phyloP scores from a whole-genome alignment of 2,329 filamentous ascomycete species.

The Lecanicillium sp. region DNA sequence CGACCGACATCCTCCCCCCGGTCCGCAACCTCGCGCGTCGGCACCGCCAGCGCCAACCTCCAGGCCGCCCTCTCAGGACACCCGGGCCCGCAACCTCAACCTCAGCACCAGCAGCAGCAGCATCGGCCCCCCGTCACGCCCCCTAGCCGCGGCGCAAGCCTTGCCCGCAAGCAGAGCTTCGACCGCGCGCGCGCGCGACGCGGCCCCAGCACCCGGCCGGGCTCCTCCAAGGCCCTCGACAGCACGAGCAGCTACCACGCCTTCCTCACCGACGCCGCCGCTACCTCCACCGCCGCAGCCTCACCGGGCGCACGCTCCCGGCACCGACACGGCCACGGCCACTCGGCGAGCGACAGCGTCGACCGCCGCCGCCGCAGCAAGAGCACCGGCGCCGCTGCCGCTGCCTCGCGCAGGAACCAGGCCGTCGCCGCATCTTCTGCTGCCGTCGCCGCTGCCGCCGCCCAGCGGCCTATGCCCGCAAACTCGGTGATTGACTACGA shows the following conservation, averaged over 20 bases:
- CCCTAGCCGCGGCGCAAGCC: constrained; percentile 3
- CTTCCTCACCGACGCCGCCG: neutral
- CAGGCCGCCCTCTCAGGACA: neutral
- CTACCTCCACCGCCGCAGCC: neutral
- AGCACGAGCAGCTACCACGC: constrained; percentile 8
- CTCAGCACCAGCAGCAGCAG: neutral
- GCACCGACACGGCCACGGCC: neutral
- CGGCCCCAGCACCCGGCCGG: neutral
- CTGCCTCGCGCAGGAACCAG: neutral
- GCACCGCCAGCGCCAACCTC: neutral
- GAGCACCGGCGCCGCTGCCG: constrained; percentile 14
- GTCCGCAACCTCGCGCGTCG: too few species aligned
- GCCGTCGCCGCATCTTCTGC: neutral
- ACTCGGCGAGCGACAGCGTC: neutral
- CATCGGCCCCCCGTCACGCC: neutral
- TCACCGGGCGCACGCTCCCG: too few species aligned
- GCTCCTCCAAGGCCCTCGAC: constrained; percentile 1
- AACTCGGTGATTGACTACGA: constrained; percentile 15
- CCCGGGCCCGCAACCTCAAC: neutral
- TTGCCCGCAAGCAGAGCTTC: neutral
- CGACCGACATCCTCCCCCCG: too few species aligned
- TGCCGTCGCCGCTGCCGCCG: neutral
- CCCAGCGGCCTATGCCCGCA: constrained; percentile 7
- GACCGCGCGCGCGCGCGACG: neutral
- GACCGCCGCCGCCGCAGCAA: constrained; percentile 21